Conservation (phyloP, 1,139 yeast genomes). For the Hansenula sp. region DNA sequence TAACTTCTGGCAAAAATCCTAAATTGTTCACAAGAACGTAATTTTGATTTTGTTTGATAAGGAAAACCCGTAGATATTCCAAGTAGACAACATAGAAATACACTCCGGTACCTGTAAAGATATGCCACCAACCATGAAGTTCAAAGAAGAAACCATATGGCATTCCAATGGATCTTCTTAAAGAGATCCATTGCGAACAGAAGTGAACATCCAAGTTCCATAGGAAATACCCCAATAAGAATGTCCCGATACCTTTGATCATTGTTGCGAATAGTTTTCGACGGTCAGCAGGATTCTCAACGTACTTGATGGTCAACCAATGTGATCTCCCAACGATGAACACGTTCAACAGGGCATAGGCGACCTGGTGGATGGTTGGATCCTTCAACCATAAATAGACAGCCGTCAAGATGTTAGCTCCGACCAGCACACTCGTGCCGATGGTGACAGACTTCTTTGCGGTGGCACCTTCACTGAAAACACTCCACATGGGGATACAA, state of each 20-base stretch:
- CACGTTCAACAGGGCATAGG: conserved; percentile 54
- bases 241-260: conserved; percentile 58
- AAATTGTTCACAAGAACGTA: conserved; percentile 51
- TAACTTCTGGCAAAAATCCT: conserved; percentile 43
- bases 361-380: conserved; percentile 74
- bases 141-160: conserved; percentile 88
- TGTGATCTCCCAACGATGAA: conserved; percentile 57
- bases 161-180: conserved; percentile 71
- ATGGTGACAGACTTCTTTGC: conserved; percentile 34
- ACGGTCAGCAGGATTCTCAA: conserved; percentile 43
- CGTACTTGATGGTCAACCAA: conserved; percentile 45
- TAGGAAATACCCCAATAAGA: conserved; percentile 67
- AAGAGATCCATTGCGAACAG: conserved; percentile 58
- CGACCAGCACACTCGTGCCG: conserved; percentile 51
- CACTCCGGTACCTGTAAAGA: conserved; percentile 80
- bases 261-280: conserved; percentile 50
- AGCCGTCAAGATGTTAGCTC: conserved; percentile 53
- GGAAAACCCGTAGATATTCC: conserved; percentile 64
- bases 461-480: conserved; percentile 56
- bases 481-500: conserved; percentile 90
- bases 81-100: conserved; percentile 58
- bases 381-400: conserved; percentile 68
- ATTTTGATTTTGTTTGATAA: conserved; percentile 47
- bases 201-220: conserved; percentile 87
- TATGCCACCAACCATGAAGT: conserved; percentile 99